These are phyloP conservation scores for Aspergillus campestris DNA, from an alignment of 495 filamentous ascomycete species.

Conservation along the genomic window DNA sequence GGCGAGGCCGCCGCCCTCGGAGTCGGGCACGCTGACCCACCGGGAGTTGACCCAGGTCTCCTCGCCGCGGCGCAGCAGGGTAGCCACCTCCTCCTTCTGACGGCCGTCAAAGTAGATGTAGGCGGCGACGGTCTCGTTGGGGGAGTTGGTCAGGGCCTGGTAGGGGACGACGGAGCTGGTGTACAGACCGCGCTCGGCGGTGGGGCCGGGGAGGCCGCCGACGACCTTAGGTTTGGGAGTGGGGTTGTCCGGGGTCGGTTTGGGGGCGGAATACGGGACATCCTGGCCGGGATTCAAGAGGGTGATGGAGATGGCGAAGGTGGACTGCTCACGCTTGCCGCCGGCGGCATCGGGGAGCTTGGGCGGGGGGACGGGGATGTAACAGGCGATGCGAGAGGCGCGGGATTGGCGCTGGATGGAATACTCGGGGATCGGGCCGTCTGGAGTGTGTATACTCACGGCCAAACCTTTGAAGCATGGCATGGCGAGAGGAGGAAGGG, in stretches of 20 bases:
- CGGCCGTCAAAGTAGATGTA: conserved; percentile 99
- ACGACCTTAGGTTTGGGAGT: conserved; percentile 72
- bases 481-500: conserved; percentile 43
- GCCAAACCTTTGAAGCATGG: conserved; percentile 98
- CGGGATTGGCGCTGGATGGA: conserved; percentile 91
- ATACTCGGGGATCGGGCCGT: conserved; percentile 82
- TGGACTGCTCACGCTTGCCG: conserved; percentile 78
- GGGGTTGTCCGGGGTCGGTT: conserved; percentile 61
- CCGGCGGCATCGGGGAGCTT: conserved; percentile 59
- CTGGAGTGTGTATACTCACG: conserved; percentile 89
- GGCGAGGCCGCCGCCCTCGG: conserved; percentile 86
- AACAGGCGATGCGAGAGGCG: conserved; percentile 85
- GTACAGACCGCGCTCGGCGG: conserved; percentile 45
- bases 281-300: conserved; percentile 80
- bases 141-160: conserved; percentile 74
- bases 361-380: conserved; percentile 88
- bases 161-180: conserved; percentile 66
- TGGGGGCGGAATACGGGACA: conserved; percentile 83
- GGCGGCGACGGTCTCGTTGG: conserved; percentile 93
- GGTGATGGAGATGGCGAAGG: conserved; percentile 94
- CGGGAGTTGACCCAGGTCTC: conserved; percentile 99
- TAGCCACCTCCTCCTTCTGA: conserved; percentile 94
- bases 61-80: conserved; percentile 81
- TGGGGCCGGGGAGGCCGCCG: conserved; percentile 55
- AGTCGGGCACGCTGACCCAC: conserved; percentile 90